Percentiles rank a stretch among this genome's conserved stretches.
Evolutionary conservation across 2,329 filamentous ascomycete species (phyloP).

Genomic region (Penicillium sp.): DNA sequence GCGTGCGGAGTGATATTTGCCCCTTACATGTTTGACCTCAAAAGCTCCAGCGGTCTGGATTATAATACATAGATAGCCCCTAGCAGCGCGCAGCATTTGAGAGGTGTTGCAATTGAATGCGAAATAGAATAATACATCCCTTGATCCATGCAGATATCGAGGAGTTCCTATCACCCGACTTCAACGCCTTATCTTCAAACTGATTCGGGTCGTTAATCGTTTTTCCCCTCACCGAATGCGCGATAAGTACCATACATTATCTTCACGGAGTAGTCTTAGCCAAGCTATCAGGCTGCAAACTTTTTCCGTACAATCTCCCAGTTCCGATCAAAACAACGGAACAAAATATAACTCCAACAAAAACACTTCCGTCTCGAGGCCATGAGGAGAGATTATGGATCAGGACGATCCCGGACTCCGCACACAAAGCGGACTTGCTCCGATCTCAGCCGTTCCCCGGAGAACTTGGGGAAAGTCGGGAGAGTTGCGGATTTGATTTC

Average conservation of each 20-base stretch:
- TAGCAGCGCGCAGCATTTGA: neutral
- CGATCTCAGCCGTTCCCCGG: conserved; percentile 12
- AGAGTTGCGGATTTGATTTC: neutral
- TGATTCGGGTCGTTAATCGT: neutral
- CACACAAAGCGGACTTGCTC: conserved; percentile 12
- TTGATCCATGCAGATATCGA: neutral
- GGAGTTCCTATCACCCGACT: neutral
- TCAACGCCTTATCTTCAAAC: neutral
- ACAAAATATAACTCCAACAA: neutral
- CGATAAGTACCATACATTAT: neutral
- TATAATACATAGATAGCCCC: neutral
- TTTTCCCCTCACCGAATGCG: neutral
- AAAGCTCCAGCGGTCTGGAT: neutral
- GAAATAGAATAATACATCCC: neutral
- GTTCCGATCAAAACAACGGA: neutral
- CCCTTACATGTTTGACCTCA: neutral
- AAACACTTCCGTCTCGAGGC: neutral
- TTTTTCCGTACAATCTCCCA: neutral
- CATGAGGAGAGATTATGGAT: neutral
- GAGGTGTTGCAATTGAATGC: neutral
- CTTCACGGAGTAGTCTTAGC: neutral
- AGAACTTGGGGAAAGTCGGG: neutral
- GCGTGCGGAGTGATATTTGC: neutral
- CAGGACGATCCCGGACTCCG: neutral
- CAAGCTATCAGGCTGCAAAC: neutral